Percentiles rank a stretch among this genome's conserved stretches.
These are phyloP conservation scores for Auricularia auricula-judae DNA, from an alignment of 768 basidiomycete species.

Conservation along the genomic window DNA sequence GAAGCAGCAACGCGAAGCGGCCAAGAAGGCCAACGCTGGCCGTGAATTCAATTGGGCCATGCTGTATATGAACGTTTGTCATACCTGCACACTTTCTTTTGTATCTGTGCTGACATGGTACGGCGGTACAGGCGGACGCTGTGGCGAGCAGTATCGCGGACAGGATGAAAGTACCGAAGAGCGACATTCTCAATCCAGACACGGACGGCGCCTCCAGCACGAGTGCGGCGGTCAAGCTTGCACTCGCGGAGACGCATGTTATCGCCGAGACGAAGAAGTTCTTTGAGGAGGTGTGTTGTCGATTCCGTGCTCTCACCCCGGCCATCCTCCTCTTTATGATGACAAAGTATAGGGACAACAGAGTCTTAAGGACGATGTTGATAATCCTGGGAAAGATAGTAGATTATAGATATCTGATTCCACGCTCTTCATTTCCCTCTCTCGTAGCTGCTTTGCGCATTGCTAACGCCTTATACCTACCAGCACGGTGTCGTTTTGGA, in stretches of 20 bases:
- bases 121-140: slow-evolving; percentile 64
- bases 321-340: not conserved
- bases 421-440: slow-evolving; percentile 57
- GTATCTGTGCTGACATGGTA: not conserved
- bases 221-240: slow-evolving; percentile 78
- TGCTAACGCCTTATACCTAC: not conserved
- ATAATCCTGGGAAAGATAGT: not conserved
- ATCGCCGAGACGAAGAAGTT: slow-evolving; percentile 91
- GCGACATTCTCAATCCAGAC: slow-evolving; percentile 75
- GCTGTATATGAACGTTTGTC: slow-evolving; percentile 94
- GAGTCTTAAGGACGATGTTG: too few species aligned
- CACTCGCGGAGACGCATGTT: slow-evolving; percentile 91
- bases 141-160: slow-evolving; percentile 85
- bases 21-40: slow-evolving; percentile 56
- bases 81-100: not conserved
- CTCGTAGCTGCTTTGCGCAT: slow-evolving; percentile 18
- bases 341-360: slow-evolving; percentile 6
- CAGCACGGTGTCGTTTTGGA: slow-evolving; percentile 24
- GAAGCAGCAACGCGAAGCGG: slow-evolving; percentile 46
- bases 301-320: not conserved
- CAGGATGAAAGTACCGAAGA: slow-evolving; percentile 76
- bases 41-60: slow-evolving; percentile 88
- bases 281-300: slow-evolving; percentile 36
- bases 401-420: slow-evolving; percentile 14
- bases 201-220: slow-evolving; percentile 22